Evolutionary conservation across 352 stramenopile genomes (phyloP).

Genomic region (Aphanomyces invadans): DNA sequence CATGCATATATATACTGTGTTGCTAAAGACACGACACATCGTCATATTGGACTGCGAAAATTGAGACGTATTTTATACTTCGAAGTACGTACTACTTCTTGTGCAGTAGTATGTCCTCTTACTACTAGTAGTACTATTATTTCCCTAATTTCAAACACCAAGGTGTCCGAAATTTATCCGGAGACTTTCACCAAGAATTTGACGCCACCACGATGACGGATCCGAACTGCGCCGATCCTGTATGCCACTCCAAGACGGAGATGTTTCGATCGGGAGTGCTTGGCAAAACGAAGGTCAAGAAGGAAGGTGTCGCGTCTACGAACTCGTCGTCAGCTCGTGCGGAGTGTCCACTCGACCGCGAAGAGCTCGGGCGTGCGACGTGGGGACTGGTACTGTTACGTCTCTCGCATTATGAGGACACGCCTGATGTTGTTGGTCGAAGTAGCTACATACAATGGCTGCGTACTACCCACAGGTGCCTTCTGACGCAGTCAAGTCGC

Average conservation of each 20-base stretch:
- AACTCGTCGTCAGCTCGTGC: conserved; percentile 26
- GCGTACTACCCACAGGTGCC: conserved; percentile 96
- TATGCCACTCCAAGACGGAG: conserved; percentile 78
- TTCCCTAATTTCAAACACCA: too few relatives aligned
- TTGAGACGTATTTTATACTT: too few relatives aligned
- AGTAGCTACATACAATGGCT: conserved; percentile 89
- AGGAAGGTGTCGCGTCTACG: conserved; percentile 2
- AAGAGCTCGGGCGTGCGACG: conserved; percentile 78
- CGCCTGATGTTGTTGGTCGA: neutral
- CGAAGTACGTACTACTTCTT: too few relatives aligned
- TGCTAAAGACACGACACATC: too few relatives aligned
- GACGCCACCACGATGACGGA: neutral
- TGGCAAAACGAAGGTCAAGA: conserved; percentile 27
- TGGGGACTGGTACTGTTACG: conserved; percentile 68
- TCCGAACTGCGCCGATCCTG: conserved; percentile 65
- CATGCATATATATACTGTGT: too few relatives aligned
- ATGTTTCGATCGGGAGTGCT: conserved; percentile 74
- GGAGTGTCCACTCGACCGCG: conserved; percentile 78
- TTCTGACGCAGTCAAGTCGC: conserved; percentile 80
- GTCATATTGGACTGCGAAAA: too few relatives aligned
- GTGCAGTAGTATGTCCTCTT: too few relatives aligned
- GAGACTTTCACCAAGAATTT: too few relatives aligned
- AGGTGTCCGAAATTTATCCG: too few relatives aligned
- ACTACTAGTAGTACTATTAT: too few relatives aligned
- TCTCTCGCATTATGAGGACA: conserved; percentile 1